A percentile compares a stretch with the other conserved stretches of the same genome.
Evolutionary conservation across 441 rosid species (phyloP).

Genomic region (Pelargonium cotyledonis): DNA sequence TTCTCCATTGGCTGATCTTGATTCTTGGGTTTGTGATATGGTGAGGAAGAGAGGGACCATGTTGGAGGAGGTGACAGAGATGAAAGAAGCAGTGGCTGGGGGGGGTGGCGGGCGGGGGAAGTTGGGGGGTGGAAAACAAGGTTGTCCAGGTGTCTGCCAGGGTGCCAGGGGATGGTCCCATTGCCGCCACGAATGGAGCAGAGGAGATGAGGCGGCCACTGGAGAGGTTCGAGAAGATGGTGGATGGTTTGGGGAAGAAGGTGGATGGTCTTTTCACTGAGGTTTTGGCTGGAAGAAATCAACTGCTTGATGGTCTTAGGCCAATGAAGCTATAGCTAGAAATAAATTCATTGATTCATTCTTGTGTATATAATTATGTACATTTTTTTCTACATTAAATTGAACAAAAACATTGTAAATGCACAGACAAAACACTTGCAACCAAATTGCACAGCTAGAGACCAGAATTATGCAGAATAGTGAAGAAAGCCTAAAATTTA

Average conservation of each 20-base stretch:
- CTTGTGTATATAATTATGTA: not conserved
- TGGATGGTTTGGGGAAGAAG: slow-evolving; percentile 33
- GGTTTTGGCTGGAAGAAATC: slow-evolving; percentile 42
- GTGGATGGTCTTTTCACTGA: slow-evolving; percentile 43
- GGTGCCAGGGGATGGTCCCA: slow-evolving; percentile 9
- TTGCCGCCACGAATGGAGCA: slow-evolving; percentile 19
- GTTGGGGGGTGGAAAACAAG: too few relatives aligned
- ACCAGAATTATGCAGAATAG: too few relatives aligned
- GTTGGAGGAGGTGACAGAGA: slow-evolving; percentile 38
- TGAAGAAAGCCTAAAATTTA: not conserved
- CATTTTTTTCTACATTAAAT: not conserved
- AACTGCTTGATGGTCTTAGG: slow-evolving; percentile 37
- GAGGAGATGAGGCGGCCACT: slow-evolving; percentile 36
- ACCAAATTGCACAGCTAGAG: too few relatives aligned
- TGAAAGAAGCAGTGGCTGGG: slow-evolving; percentile 35
- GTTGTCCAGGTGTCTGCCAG: too few relatives aligned
- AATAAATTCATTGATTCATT: not conserved
- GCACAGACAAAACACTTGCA: too few relatives aligned
- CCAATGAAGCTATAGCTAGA: slow-evolving; percentile 16
- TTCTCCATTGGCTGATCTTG: slow-evolving; percentile 29
- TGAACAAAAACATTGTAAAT: too few relatives aligned
- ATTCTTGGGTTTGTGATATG: slow-evolving; percentile 22
- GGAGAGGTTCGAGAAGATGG: slow-evolving; percentile 32
- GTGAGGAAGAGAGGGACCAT: slow-evolving; percentile 22
- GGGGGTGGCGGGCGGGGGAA: too few relatives aligned